phyloP scores from a whole-genome alignment of 495 filamentous ascomycete species.

The Penicillium taxi region DNA sequence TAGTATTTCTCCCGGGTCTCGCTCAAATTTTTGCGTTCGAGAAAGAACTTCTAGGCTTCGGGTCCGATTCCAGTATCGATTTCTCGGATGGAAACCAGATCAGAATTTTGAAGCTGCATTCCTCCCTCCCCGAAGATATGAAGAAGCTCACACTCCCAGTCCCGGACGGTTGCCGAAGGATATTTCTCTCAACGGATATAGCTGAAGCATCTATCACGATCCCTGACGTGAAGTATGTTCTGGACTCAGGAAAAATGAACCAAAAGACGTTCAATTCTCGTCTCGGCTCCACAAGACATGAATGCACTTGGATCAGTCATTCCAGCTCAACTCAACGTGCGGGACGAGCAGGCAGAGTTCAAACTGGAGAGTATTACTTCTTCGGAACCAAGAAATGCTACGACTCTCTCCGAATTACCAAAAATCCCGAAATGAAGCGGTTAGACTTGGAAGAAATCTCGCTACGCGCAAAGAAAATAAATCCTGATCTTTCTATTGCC shows the following conservation, averaged over 20 bases:
- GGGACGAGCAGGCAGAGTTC: slow-evolving; percentile 52
- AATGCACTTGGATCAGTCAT: slow-evolving; percentile 49
- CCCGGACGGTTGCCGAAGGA: slow-evolving; percentile 44
- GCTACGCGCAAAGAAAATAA: slow-evolving; percentile 10
- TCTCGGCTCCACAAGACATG: slow-evolving; percentile 36
- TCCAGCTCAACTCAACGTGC: slow-evolving; percentile 49
- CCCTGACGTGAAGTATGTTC: slow-evolving; percentile 49
- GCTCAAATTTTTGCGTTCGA: neutral
- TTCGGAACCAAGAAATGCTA: slow-evolving; percentile 44
- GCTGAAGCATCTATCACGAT: slow-evolving; percentile 56
- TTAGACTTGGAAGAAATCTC: slow-evolving; percentile 10
- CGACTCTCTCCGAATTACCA: slow-evolving; percentile 39
- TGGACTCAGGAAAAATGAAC: slow-evolving; percentile 49
- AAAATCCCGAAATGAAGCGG: slow-evolving; percentile 32
- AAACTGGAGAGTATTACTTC: slow-evolving; percentile 51
- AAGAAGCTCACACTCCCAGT: slow-evolving; percentile 37
- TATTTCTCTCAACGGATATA: slow-evolving; percentile 53
- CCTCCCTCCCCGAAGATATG: slow-evolving; percentile 39
- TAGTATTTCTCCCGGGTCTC: slow-evolving; percentile 52
- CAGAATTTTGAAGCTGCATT: slow-evolving; percentile 46
- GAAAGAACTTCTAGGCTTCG: slow-evolving; percentile 38
- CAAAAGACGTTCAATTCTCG: slow-evolving; percentile 46
- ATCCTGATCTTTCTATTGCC: slow-evolving; percentile 19
- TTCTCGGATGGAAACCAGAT: slow-evolving; percentile 37
- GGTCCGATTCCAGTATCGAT: slow-evolving; percentile 33